Evolutionary conservation across 768 basidiomycete genomes (phyloP).

Genomic region (Amanita exitialis): DNA sequence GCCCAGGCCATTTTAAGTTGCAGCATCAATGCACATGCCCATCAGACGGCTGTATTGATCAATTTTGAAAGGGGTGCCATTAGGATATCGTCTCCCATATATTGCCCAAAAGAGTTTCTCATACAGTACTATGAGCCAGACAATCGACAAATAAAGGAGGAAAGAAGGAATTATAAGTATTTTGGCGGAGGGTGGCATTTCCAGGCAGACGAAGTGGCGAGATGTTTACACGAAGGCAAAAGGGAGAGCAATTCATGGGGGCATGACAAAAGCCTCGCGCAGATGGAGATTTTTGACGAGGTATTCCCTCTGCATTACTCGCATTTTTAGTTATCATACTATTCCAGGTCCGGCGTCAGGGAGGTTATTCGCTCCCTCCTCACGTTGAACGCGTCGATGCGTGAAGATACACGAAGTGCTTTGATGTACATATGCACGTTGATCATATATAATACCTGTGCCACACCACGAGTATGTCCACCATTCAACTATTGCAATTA

Average conservation of each 20-base stretch:
- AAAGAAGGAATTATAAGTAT: constrained; percentile 48
- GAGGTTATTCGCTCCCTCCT: constrained; percentile 50
- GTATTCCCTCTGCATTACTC: constrained; percentile 26
- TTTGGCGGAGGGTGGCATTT: constrained; percentile 72
- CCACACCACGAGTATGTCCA: too few relatives aligned
- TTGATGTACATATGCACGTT: too few relatives aligned
- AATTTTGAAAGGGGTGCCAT: constrained; percentile 72
- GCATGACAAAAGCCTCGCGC: constrained; percentile 68
- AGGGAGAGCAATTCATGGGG: constrained; percentile 67
- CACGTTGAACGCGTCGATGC: constrained; percentile 36
- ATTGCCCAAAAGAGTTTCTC: constrained; percentile 53
- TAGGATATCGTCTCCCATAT: constrained; percentile 53
- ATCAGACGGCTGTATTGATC: constrained; percentile 48
- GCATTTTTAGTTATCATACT: neutral
- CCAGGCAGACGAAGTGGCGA: constrained; percentile 82
- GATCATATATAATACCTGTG: too few relatives aligned
- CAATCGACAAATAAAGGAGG: constrained; percentile 41
- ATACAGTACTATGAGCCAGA: constrained; percentile 48
- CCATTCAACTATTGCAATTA: too few relatives aligned
- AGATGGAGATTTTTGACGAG: constrained; percentile 83
- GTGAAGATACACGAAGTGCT: too few relatives aligned
- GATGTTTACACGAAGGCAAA: constrained; percentile 67
- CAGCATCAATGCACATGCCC: constrained; percentile 44
- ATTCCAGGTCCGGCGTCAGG: constrained; percentile 53
- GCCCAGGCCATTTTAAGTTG: constrained; percentile 70